Percentiles rank a stretch among this genome's conserved stretches.
These are phyloP conservation scores for Alternaria conjuncta DNA, from an alignment of 2,329 filamentous ascomycete species.

Conservation along the genomic window DNA sequence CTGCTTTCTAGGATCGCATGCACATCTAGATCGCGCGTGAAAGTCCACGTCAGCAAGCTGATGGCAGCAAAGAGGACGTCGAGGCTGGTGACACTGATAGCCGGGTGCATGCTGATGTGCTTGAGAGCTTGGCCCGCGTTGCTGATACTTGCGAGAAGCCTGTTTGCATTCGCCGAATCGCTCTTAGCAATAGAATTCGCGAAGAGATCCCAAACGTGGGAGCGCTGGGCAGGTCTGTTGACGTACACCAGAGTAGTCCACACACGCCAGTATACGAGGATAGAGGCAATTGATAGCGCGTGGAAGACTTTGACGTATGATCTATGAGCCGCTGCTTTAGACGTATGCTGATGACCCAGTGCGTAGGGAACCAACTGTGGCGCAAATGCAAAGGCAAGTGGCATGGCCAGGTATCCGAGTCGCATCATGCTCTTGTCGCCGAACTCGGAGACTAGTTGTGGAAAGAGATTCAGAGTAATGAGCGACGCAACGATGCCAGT, in stretches of 20 bases:
- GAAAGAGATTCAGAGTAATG: conserved; percentile 52
- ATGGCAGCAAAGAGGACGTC: conserved; percentile 65
- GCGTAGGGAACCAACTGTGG: conserved; percentile 53
- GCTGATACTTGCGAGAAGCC: conserved; percentile 34
- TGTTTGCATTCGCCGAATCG: conserved; percentile 44
- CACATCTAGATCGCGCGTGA: conserved; percentile 59
- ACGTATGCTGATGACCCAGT: conserved; percentile 57
- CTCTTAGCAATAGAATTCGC: conserved; percentile 54
- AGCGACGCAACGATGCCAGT: conserved; percentile 56
- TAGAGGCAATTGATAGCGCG: conserved; percentile 53
- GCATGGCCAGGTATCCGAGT: conserved; percentile 36
- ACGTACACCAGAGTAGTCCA: conserved; percentile 54
- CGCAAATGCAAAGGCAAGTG: conserved; percentile 46
- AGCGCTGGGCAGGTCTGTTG: conserved; percentile 57
- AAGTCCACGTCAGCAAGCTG: conserved; percentile 65
- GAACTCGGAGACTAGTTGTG: conserved; percentile 29
- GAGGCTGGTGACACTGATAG: conserved; percentile 62
- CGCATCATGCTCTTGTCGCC: conserved; percentile 32
- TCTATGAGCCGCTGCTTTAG: conserved; percentile 49
- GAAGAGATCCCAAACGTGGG: conserved; percentile 44
- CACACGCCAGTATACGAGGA: conserved; percentile 56
- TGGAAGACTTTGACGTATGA: conserved; percentile 58
- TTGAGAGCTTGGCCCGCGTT: conserved; percentile 51
- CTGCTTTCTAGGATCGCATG: conserved; percentile 56
- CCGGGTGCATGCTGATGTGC: conserved; percentile 63